Evolutionary conservation across 2,329 filamentous ascomycete species (phyloP), one percentile per base, ranked within the genome.

Genomic region (Colletotrichum sp.): DNA sequence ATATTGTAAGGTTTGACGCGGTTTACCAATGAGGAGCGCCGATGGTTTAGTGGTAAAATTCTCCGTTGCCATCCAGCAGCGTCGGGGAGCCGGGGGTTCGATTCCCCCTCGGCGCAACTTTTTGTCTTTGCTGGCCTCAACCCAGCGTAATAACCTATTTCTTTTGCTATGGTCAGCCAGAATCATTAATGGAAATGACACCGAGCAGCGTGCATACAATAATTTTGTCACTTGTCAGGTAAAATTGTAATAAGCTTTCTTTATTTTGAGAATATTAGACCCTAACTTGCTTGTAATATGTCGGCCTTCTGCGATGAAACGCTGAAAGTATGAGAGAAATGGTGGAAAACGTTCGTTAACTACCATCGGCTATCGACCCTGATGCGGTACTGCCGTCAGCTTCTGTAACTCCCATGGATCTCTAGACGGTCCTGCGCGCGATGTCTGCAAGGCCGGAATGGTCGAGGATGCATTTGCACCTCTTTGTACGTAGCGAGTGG

Each of bases 41-140:
- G 64, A 67, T 67, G 64, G 64, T 67, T 67, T 67, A 67, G 64
- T 67, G 64, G 64, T 67, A 67, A 67, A 67, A 67, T 67, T 67
- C 64, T 67, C 64, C 64, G 64, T 67, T 67, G 64, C 64, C 64
- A 67, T 21, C 30, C 8, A 67, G 64, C 64, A 67, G 64, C 64
- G 64, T 67, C 64, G 64, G 64, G 64, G 64, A 67, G 64, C 64
- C 64, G 64, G 64, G 64, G 48, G 64, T 67, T 67, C 64, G 64
- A 67, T 67, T 67, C 48, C 64, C 64, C 64, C 61, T 63, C 61
- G 61, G 34, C 61, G 61, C 61, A 63, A 3, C 2, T 14, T 43
- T 63, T 63, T 16, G 16, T 14, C 6, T 28, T 34, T 2, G 16
- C 14, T 14, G 30, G 28, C 28, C 24, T n/a, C 5, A 24, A 18